A percentile compares a stretch with the other conserved stretches of the same genome.
Evolutionary conservation across 306 rosid species (phyloP).

Genomic region (Ormosia emarginata): DNA sequence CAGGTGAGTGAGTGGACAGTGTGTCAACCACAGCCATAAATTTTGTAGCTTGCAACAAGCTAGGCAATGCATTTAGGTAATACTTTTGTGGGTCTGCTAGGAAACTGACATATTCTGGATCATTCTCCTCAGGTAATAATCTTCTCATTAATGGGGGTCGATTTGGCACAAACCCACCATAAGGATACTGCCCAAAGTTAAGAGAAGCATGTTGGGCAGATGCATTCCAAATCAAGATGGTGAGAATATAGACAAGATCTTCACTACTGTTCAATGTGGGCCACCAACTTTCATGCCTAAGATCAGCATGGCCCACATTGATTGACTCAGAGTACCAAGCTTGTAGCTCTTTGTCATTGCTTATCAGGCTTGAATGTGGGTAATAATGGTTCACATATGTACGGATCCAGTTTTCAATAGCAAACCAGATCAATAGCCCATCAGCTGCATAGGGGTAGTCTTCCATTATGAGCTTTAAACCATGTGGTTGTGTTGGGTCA

Average conservation of each 20-base stretch:
- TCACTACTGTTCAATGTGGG: constrained; percentile 56
- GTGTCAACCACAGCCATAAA: constrained; percentile 93
- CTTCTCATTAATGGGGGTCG: constrained; percentile 91
- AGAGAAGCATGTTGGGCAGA: constrained; percentile 99
- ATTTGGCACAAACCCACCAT: constrained; percentile 91
- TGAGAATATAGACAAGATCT: constrained; percentile 60
- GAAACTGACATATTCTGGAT: constrained; percentile 64
- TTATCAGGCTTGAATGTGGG: constrained; percentile 48
- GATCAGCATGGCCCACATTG: constrained; percentile 90
- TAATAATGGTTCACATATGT: constrained; percentile 76
- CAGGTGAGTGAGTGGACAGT: constrained; percentile 83
- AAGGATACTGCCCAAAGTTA: constrained; percentile 95
- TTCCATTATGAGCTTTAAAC: constrained; percentile 62
- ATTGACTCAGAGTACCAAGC: constrained; percentile 83
- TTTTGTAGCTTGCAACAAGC: constrained; percentile 58
- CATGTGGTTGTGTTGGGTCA: constrained; percentile 82
- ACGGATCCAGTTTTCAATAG: constrained; percentile 75
- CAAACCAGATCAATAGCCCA: constrained; percentile 83
- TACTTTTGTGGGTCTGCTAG: constrained; percentile 79
- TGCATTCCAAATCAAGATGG: constrained; percentile 80
- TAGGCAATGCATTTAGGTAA: constrained; percentile 66
- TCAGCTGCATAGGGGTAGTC: constrained; percentile 94
- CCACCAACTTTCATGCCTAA: constrained; percentile 76
- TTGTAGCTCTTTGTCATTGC: constrained; percentile 76
- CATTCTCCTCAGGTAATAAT: constrained; percentile 67